Evolutionary conservation across 345 rosid species (phyloP), one percentile per base, ranked within the genome.

Genomic region (Litchi chinensis): DNA sequence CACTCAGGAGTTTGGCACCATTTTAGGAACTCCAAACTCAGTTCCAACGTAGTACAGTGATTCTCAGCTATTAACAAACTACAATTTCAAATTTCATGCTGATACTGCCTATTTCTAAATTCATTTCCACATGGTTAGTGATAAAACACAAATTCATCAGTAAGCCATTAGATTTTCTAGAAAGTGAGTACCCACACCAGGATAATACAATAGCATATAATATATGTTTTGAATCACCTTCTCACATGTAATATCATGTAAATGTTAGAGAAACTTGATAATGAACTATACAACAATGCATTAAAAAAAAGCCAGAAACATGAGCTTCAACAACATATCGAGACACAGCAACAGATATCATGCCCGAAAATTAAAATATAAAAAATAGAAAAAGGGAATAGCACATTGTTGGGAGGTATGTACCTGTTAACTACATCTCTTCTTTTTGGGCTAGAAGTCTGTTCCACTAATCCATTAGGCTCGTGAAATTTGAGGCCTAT

Each of bases 371-470:
- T n/a, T n/a, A n/a, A n/a, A n/a, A n/a, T n/a, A n/a, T n/a, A 26
- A 26, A 26, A 26, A 26, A 26, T 0, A 57, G 5, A 18, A 73
- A 7, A 65, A 44, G 5, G 69, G 37, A 32, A 63, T 2, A 3
- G 37, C 59, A 37, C 40, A 8, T 22, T 39, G 52, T 21, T 44
- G 39, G 81, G 10, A n/a, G 37, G 12, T 57, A 32, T 75, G 24
- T 81, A 86, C 89, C 89, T 86, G 88, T 73, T 82, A 70, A 81
- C 77, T 43, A 85, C 74, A 40, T 88, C 88, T 80, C 84, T 85
- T 82, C 86, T 86, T 69, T 80, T 72, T 74, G 89, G 86, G 79
- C 89, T 88, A 62, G 85, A 82, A 9, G 37, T 18, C 71, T 82
- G 88, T 52, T 86, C 86, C 60, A 75, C 74, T 63, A 80, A 76